Base-by-base conservation (phyloP, 225 moss, liverwort and hornwort species). In the Lunularia cruciata region DNA sequence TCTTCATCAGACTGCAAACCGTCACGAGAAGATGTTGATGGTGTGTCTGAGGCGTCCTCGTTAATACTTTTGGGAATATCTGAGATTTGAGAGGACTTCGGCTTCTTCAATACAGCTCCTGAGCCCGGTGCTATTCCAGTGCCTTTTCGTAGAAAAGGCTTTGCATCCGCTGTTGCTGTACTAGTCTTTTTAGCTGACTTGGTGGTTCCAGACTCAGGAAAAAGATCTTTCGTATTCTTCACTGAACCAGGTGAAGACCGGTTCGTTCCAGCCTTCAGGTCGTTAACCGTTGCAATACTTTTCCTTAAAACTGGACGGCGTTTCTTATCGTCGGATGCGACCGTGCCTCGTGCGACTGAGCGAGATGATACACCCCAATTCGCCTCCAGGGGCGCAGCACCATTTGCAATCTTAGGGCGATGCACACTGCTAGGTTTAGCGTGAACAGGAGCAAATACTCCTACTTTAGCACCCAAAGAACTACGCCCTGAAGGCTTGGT, bases 111-210 rank as follows among this genome's bases (percentile, higher is more conserved):
- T 16, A 69, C 75, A 4, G 96, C 78, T 66, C 92, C 92, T 54
- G 85, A 80, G 67, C 92, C 92, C 37, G 96, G 96, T 60, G 89
- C 90, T 43, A 96, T 96, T 52, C 96, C 92, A 65, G 88, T 79
- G 26, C 96, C 96, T 78, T 96, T 96, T 15, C 92, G 87, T 12
- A 96, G 89, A 49, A 92, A 96, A 56, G 96, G 90, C 76, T 92
- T 96, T 0, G 90, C 86, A 66, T 96, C 96, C 0, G 78, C 42
- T 37, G 88, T 65, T 40, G 80, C 70, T 11, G 79, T 35, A 36
- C 61, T 40, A 30, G 52, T 55, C 39, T 72, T 84, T 65, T 81
- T 96, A 23, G 47, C 82, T 32, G 74, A n/a, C 60, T 83, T 88
- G 38, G 55, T 75, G 22, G 67, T 28, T 49, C 39, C 72, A 51